Percentiles rank a stretch among this genome's conserved stretches.
Conservation (phyloP, 2,329 filamentous ascomycete species). For the Aaosphaeria arxii region DNA sequence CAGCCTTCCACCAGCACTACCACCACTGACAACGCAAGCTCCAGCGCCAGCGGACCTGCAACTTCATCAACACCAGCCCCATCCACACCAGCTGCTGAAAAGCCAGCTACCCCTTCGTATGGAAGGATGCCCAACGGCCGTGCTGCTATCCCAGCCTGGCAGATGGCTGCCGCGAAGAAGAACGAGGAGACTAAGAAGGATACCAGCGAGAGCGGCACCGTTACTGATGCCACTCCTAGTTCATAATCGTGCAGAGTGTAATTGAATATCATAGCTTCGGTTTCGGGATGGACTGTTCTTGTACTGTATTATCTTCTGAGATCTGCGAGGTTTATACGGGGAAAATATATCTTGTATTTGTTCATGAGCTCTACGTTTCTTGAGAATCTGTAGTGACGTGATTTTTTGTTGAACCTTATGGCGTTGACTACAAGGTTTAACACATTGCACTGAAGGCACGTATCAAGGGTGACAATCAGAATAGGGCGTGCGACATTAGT, state of each 20-base stretch:
- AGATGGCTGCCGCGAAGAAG: conserved; percentile 50
- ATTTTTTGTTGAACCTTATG: too few relatives aligned
- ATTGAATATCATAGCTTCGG: too few relatives aligned
- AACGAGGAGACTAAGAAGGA: conserved; percentile 46
- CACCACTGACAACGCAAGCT: conserved; percentile 16
- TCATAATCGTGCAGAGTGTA: conserved; percentile 3
- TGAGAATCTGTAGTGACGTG: too few relatives aligned
- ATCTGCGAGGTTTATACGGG: too few relatives aligned
- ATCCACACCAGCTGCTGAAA: conserved; percentile 19
- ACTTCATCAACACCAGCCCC: conserved; percentile 15
- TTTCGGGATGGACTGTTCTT: too few relatives aligned
- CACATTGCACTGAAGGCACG: too few relatives aligned
- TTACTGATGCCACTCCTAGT: conserved; percentile 26
- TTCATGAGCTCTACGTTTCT: too few relatives aligned
- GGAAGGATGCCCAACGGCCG: conserved; percentile 30
- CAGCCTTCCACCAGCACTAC: conserved; percentile 14
- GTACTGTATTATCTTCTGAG: too few relatives aligned
- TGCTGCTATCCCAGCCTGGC: conserved; percentile 53
- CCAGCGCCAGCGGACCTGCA: conserved; percentile 8
- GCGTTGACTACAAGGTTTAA: too few relatives aligned
- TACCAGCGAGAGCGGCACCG: conserved; percentile 37
- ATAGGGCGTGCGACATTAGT: too few relatives aligned
- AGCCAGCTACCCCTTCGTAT: conserved; percentile 23
- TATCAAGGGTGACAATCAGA: too few relatives aligned
- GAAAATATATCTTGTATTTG: too few relatives aligned